Conservation (phyloP, 495 filamentous ascomycete species). For the Thermothielavioides terrestris region DNA sequence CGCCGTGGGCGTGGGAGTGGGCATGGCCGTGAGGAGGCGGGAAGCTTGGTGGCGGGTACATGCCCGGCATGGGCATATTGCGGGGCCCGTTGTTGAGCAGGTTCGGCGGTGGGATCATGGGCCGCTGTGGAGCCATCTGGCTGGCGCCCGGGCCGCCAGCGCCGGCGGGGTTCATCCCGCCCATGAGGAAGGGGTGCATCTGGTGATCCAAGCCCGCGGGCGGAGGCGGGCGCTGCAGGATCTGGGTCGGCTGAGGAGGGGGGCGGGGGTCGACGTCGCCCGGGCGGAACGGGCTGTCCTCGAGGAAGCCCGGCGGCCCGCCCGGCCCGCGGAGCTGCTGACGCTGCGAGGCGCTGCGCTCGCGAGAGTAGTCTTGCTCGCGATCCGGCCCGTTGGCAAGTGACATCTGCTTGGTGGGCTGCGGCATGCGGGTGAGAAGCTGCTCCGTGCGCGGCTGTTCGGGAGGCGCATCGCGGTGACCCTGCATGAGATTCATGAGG, state of each 20-base stretch:
- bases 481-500: constrained; percentile 48
- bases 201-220: constrained; percentile 44
- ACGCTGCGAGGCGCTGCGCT: constrained; percentile 22
- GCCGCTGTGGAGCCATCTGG: constrained; percentile 34
- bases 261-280: constrained; percentile 31
- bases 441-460: constrained; percentile 39
- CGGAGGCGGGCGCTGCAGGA: constrained; percentile 46
- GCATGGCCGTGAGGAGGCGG: constrained; percentile 25
- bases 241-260: constrained; percentile 39
- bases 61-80: constrained; percentile 36
- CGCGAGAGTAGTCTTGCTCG: constrained; percentile 34
- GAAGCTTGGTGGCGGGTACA: constrained; percentile 43
- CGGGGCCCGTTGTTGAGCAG: constrained; percentile 36
- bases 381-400: constrained; percentile 29
- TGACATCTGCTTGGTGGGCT: constrained; percentile 24
- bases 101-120: constrained; percentile 47
- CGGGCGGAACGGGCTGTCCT: constrained; percentile 35
- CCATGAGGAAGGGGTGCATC: constrained; percentile 39
- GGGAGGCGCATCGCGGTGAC: constrained; percentile 31
- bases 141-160: constrained; percentile 6
- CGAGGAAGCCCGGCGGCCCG: constrained; percentile 33
- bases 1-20: too few species aligned
- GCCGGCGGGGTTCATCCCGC: constrained; percentile 12
- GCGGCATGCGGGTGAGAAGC: constrained; percentile 22
- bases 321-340: constrained; percentile 25